Conservation (phyloP, 441 rosid species). For the Arabidopsis lyrata region DNA sequence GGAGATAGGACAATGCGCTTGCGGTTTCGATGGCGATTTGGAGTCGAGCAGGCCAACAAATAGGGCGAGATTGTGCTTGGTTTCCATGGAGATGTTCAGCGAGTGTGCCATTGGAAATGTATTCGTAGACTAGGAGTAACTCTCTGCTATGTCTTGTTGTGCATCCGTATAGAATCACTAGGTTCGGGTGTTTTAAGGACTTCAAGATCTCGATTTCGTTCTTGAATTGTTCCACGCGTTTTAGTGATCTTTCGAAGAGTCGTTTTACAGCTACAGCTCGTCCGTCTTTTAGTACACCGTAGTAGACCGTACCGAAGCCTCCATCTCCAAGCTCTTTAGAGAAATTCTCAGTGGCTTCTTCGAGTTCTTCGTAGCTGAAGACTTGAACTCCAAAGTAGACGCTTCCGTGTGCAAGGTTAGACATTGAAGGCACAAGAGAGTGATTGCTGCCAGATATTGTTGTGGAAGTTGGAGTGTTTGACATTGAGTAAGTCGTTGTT, state of each 20-base stretch:
- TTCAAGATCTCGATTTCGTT: slow-evolving; percentile 69
- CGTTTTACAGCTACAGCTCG: slow-evolving; percentile 75
- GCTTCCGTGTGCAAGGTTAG: slow-evolving; percentile 60
- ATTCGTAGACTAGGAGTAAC: slow-evolving; percentile 69
- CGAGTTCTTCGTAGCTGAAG: slow-evolving; percentile 76
- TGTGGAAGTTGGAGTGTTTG: slow-evolving; percentile 42
- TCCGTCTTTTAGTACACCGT: slow-evolving; percentile 73
- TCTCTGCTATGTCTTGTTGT: slow-evolving; percentile 68
- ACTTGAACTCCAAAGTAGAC: slow-evolving; percentile 77
- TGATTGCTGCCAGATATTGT: slow-evolving; percentile 47
- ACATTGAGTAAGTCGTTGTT: slow-evolving; percentile 42
- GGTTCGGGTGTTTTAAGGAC: slow-evolving; percentile 58
- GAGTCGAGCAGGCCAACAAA: slow-evolving; percentile 61
- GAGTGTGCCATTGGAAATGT: slow-evolving; percentile 73
- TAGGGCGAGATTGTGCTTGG: slow-evolving; percentile 43
- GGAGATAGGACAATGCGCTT: slow-evolving; percentile 62
- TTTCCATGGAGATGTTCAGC: slow-evolving; percentile 74
- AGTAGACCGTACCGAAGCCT: slow-evolving; percentile 85
- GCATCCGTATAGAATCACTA: slow-evolving; percentile 70
- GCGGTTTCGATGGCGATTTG: slow-evolving; percentile 73
- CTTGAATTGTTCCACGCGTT: slow-evolving; percentile 72
- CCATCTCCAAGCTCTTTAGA: slow-evolving; percentile 89
- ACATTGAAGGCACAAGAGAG: slow-evolving; percentile 48
- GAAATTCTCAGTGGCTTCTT: slow-evolving; percentile 80
- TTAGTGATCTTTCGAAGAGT: slow-evolving; percentile 60